Evolutionary conservation across 169 alveolate genomes (phyloP).

Genomic region (Plasmodium vinckei): DNA sequence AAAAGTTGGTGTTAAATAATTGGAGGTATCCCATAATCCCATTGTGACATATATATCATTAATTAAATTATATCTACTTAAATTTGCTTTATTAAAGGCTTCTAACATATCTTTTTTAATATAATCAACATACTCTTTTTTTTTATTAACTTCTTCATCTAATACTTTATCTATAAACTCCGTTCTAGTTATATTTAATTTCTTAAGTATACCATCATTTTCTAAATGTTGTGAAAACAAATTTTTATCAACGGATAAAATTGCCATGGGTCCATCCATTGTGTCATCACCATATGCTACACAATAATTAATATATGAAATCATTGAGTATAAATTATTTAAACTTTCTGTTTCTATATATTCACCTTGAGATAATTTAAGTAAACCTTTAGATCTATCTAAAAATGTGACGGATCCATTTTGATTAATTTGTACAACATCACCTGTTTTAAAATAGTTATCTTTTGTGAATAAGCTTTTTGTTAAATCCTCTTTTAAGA

Average conservation of each 20-base stretch:
- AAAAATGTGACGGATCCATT: constrained; percentile 92
- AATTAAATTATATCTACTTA: constrained; percentile 31
- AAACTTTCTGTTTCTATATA: constrained; percentile 86
- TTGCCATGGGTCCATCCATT: constrained; percentile 69
- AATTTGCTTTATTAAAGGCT: constrained; percentile 24
- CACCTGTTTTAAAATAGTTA: constrained; percentile 95
- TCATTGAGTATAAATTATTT: constrained; percentile 33
- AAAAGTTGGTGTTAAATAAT: constrained; percentile 54
- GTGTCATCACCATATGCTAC: constrained; percentile 69
- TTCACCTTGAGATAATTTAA: constrained; percentile 97
- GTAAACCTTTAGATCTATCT: constrained; percentile 95
- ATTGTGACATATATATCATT: constrained; percentile 31
- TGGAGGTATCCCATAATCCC: constrained; percentile 34
- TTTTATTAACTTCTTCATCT: constrained; percentile 4
- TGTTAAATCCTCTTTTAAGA: constrained; percentile 90
- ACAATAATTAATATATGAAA: constrained; percentile 33
- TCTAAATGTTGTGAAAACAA: constrained; percentile 12
- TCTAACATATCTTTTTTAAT: constrained; percentile 40
- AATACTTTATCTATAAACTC: neutral
- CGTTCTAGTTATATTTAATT: neutral
- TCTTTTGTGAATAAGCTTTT: constrained; percentile 87
- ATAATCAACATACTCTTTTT: constrained; percentile 29
- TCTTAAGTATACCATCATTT: constrained; percentile 22
- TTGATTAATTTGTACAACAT: constrained; percentile 89
- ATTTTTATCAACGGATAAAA: constrained; percentile 30